Evolutionary conservation across 331 rosid species (phyloP).

Genomic region (Cydonia oblonga): DNA sequence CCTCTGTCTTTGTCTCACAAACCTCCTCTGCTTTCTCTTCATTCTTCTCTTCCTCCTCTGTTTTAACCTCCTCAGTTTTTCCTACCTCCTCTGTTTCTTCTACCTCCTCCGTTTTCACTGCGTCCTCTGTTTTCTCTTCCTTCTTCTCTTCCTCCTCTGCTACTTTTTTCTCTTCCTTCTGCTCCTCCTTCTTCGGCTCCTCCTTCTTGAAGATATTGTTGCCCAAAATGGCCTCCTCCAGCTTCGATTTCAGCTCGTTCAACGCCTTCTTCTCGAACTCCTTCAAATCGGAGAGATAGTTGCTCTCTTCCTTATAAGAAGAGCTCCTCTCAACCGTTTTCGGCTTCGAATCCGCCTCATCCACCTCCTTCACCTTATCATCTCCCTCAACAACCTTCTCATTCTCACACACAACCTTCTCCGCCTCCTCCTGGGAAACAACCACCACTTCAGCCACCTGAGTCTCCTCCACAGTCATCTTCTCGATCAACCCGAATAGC

Average conservation of each 20-base stretch:
- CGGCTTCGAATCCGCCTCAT: conserved; percentile 21
- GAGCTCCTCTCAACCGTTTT: conserved; percentile 28
- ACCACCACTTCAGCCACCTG: conserved; percentile 24
- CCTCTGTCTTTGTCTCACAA: not conserved
- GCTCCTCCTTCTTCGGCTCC: conserved; percentile 3
- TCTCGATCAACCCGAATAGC: not conserved
- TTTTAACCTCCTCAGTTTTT: no score
- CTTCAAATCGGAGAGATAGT: conserved; percentile 56
- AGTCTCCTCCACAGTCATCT: conserved; percentile 56
- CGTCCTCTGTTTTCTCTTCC: not conserved
- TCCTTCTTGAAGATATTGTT: conserved; percentile 16
- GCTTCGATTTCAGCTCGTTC: conserved; percentile 27
- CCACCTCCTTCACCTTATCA: conserved; percentile 14
- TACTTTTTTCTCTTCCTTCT: not conserved
- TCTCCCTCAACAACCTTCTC: conserved; percentile 19
- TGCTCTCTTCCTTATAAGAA: conserved; percentile 70
- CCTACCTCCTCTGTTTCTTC: not conserved
- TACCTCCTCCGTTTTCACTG: not conserved
- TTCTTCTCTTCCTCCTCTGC: not conserved
- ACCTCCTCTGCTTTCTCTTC: not conserved
- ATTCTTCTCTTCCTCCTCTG: no score
- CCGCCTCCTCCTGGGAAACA: conserved; percentile 8
- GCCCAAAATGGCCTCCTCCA: conserved; percentile 28
- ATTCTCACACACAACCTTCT: conserved; percentile 7
- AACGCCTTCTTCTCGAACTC: conserved; percentile 59